phyloP scores from a whole-genome alignment of 1,284 basidiomycete genomes.

The Sanghuangporus sanghuang region DNA sequence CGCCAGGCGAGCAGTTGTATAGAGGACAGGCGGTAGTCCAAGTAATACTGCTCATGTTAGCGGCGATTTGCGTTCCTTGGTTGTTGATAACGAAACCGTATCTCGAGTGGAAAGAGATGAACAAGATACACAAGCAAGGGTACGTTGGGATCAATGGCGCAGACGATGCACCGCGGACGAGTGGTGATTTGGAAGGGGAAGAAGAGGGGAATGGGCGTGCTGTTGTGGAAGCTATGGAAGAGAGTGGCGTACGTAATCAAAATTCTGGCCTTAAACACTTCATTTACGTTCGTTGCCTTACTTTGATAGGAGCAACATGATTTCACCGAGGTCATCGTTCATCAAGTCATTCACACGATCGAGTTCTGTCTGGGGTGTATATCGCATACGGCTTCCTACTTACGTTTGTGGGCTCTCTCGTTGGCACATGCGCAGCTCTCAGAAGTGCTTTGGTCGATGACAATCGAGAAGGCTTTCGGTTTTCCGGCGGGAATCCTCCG shows the following conservation, averaged over 20 bases:
- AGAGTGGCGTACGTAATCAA: conserved; percentile 51
- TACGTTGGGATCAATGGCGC: conserved; percentile 66
- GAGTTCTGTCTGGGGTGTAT: conserved; percentile 99
- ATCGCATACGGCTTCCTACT: conserved; percentile 98
- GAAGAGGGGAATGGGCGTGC: conserved; percentile 82
- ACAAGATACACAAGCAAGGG: conserved; percentile 79
- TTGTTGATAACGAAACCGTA: conserved; percentile 95
- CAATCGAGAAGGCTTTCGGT: conserved; percentile 55
- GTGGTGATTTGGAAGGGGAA: conserved; percentile 61
- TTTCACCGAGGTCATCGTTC: conserved; percentile 92
- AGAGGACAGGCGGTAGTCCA: conserved; percentile 87
- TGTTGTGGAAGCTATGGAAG: conserved; percentile 63
- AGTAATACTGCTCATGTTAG: conserved; percentile 74
- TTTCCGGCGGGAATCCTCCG: conserved; percentile 49
- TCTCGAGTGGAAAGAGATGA: conserved; percentile 86
- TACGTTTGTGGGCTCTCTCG: conserved; percentile 98
- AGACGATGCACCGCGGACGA: conserved; percentile 40
- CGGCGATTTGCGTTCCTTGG: conserved; percentile 91
- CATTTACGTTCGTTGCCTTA: conserved; percentile 8
- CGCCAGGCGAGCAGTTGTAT: conserved; percentile 72
- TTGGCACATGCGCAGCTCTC: conserved; percentile 97
- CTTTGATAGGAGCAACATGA: conserved; percentile 67
- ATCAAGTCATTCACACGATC: conserved; percentile 97
- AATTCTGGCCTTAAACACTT: conserved; percentile 3
- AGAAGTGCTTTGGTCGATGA: conserved; percentile 92